Evolutionary conservation across 768 basidiomycete genomes (phyloP).

Genomic region (Serendipita sp.): DNA sequence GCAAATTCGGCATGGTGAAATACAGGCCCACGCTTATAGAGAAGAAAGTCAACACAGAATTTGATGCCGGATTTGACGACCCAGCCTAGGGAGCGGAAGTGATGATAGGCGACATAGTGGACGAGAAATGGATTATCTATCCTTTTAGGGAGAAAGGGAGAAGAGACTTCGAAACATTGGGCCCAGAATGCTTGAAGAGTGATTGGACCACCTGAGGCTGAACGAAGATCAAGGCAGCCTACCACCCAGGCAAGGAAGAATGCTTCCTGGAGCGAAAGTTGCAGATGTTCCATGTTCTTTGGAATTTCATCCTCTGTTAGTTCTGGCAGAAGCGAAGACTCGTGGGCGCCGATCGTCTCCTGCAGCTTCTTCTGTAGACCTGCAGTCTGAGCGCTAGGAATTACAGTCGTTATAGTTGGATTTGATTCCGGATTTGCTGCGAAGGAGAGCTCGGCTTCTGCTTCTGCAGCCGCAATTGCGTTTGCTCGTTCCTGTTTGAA

Average conservation of each 20-base stretch:
- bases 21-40: slow-evolving; percentile 89
- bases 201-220: slow-evolving; percentile 40
- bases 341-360: slow-evolving; percentile 9
- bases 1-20: slow-evolving; percentile 95
- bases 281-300: slow-evolving; percentile 75
- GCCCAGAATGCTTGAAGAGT: not conserved
- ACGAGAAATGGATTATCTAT: slow-evolving; percentile 89
- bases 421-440: slow-evolving; percentile 35
- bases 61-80: slow-evolving; percentile 92
- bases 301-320: slow-evolving; percentile 35
- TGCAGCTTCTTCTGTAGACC: not conserved
- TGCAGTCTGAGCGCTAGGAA: slow-evolving; percentile 4
- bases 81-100: slow-evolving; percentile 94
- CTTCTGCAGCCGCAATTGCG: slow-evolving; percentile 68
- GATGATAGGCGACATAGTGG: slow-evolving; percentile 81
- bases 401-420: slow-evolving; percentile 9
- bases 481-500: slow-evolving; percentile 86
- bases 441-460: slow-evolving; percentile 65
- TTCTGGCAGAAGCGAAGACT: slow-evolving; percentile 20
- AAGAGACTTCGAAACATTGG: slow-evolving; percentile 1
- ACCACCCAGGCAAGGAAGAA: slow-evolving; percentile 78
- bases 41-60: slow-evolving; percentile 87
- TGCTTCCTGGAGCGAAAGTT: slow-evolving; percentile 75
- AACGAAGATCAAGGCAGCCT: slow-evolving; percentile 59
- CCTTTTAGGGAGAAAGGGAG: slow-evolving; percentile 19